A percentile compares a stretch with the other conserved stretches of the same genome.
Evolutionary conservation across 306 rosid genomes (phyloP).

Genomic region (Quercus ilex): DNA sequence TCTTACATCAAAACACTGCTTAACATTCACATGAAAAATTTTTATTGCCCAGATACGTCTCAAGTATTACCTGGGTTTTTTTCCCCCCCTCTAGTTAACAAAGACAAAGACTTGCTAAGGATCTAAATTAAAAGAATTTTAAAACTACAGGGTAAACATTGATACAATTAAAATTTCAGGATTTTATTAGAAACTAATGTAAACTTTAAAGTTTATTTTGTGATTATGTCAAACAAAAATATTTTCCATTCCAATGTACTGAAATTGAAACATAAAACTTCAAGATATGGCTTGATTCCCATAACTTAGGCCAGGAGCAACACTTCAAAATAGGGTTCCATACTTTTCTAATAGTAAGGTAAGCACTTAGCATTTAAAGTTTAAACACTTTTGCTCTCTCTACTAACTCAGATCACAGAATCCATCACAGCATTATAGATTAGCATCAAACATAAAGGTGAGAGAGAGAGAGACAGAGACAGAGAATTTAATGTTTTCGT

Average conservation of each 20-base stretch:
- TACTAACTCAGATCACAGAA: background rate
- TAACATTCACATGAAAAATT: no score
- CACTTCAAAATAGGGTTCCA: background rate
- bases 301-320: background rate
- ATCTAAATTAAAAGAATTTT: no score
- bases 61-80: no score
- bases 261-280: background rate
- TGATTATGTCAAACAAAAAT: no score
- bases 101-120: no score
- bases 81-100: no score
- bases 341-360: background rate
- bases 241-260: background rate
- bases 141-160: no score
- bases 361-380: background rate
- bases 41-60: no score
- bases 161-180: no score
- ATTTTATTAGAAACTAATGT: no score
- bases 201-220: no score
- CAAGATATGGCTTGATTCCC: background rate
- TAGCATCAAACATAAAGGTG: background rate
- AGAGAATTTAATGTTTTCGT: background rate
- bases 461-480: background rate
- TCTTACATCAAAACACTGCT: no score
- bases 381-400: background rate
- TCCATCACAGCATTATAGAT: background rate